Percentiles rank a stretch among this genome's conserved stretches.
Evolutionary conservation across 805 yeast species (phyloP).

Genomic region (Barnettozyma siamensis): DNA sequence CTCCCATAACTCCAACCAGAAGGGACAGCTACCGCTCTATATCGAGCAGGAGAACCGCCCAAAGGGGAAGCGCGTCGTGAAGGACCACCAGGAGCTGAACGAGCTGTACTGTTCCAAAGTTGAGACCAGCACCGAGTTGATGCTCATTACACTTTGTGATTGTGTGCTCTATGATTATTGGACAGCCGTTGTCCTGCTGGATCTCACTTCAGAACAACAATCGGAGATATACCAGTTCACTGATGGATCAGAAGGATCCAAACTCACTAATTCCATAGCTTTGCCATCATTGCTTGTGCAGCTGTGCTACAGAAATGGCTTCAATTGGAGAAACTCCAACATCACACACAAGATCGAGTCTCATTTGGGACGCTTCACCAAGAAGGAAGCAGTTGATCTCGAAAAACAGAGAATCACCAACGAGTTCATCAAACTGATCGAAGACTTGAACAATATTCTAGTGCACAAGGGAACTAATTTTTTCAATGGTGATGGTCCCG

Average conservation of each 20-base stretch:
- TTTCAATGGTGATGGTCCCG: conserved; percentile 17
- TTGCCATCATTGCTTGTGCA: conserved; percentile 14
- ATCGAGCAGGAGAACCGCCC: conserved; percentile 40
- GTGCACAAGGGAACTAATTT: conserved; percentile 12
- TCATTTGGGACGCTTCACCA: conserved; percentile 3
- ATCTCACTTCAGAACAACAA: conserved; percentile 17
- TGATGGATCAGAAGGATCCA: conserved; percentile 7
- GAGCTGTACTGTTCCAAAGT: conserved; percentile 32
- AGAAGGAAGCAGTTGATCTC: conserved; percentile 8
- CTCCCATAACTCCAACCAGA: conserved; percentile 44
- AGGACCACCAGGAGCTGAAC: conserved; percentile 33
- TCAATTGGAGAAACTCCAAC: conserved; percentile 33
- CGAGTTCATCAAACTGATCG: conserved; percentile 21
- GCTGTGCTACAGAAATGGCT: conserved; percentile 29
- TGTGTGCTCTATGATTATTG: conserved; percentile 46
- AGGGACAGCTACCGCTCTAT: conserved; percentile 48
- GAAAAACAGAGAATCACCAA: conserved; percentile 18
- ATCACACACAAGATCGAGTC: conserved; percentile 15
- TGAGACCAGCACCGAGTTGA: conserved; percentile 26
- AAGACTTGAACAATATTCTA: conserved; percentile 22
- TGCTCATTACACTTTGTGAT: conserved; percentile 40
- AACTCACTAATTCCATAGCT: conserved; percentile 9
- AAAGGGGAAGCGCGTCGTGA: conserved; percentile 29
- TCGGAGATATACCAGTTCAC: conserved; percentile 20
- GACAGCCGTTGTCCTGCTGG: conserved; percentile 30